Base-by-base conservation (phyloP, 2,329 filamentous ascomycete species). In the Exophiala phaeomuriformis region DNA sequence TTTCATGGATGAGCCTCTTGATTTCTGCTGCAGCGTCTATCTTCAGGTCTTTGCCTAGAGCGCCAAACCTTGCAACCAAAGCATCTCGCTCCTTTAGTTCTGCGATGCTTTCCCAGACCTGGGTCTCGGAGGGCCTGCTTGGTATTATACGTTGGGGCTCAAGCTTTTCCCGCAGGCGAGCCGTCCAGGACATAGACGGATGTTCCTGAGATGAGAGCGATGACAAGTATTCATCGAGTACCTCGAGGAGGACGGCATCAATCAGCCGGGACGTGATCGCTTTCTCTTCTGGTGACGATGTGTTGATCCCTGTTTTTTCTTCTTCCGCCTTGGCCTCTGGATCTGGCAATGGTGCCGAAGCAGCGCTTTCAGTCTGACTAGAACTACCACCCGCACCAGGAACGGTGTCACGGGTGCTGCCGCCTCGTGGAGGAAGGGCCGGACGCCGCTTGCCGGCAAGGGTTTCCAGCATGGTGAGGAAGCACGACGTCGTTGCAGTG, bases 221-320 rank as follows among this genome's bases (percentile, higher is more conserved):
- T n/a, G 59, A 59, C 32, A 59, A 36, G 53, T 82, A 84, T 28
- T 81, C 78, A 60, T 85, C 82, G 5, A 83, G 65, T 7, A 83
- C 65, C 59, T 84, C 81, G 1, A 82, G 77, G 8, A 83, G 65
- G 53, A 83, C 82, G 12, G 82, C 81, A 57, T 84, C 80, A n/a
- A 83, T 63, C 2, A 84, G 72, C 47, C 75, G 76, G 37, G 70
- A 71, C 47, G 77, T 75, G 60, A 84, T 68, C 1, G 68, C 71
- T 0, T 68, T 65, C 60, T 85, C 82, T 41, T 75, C 73, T 7
- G 66, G 64, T 5, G 70, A 72, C 4, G 72, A 70, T 1, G 70
- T 63, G 10, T 75, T 73, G 8, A 64, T 66, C 6, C 67, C 64
- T n/a, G 65, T 65, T 51, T 77, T 72, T 1, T 75, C 77, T 65